Base-by-base conservation (phyloP, 2,329 filamentous ascomycete species). In the Phyllachora maydis region DNA sequence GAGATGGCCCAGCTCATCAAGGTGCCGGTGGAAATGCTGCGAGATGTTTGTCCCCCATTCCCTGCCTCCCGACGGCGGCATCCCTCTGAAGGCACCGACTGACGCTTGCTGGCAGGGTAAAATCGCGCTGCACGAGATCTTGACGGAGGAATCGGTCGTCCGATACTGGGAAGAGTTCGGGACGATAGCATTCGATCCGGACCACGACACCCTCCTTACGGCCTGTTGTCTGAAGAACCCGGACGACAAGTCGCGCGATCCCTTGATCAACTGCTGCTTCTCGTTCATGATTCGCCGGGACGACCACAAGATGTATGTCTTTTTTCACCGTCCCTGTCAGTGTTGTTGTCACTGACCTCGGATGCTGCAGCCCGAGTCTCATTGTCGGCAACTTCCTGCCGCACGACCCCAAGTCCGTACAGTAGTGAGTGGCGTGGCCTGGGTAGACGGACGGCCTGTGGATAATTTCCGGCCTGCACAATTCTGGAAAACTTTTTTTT, bases 121-220 rank as follows among this genome's bases (percentile, higher is more conserved):
- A 39, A 73, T 95, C 32, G 79, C 88, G 8, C 64, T 98, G 22
- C 88, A 98, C 43, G 83, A 98, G 45, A 90, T 98, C 32, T 67
- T 98, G 21, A 82, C 81, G 3, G 88, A 98, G 51, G 81, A 91
- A 30, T 90, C 83, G 19, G 66, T 92, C 30, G 88, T 95, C 26
- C 78, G 79, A 37, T 98, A 98, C 41, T 98, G 88, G 88, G 88
- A 98, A 49, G 92, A 98, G 40, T 98, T 98, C 41, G 83, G 85
- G 23, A 85, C 82, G 4, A 95, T 98, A 37, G 90, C 88, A 7
- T 98, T 98, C 47, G 88, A 98, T 42, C 69, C 74, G 27, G 72
- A 68, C 7, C 88, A 95, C 43, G 92, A 98, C 45, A 90, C 85
- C 12, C 79, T 98, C 39, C 56, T 98, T 35, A 98, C 88, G 12